Percentiles rank a stretch among this genome's conserved stretches.
Evolutionary conservation across 208 protist genomes (phyloP).

Genomic region (Crithidia sp.): DNA sequence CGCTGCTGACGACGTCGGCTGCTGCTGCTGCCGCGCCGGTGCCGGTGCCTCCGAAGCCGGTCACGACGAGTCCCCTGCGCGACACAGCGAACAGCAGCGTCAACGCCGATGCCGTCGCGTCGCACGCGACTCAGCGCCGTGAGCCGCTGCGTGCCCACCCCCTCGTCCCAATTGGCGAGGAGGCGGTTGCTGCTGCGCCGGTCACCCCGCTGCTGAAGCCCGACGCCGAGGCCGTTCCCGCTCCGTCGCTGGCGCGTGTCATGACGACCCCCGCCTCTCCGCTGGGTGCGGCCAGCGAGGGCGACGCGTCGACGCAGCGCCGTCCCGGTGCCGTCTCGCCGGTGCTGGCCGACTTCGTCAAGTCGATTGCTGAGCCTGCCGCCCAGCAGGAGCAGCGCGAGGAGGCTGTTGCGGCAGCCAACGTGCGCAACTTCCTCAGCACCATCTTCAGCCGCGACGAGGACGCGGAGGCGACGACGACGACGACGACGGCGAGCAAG

Average conservation of each 20-base stretch:
- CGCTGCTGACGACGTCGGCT: neutral
- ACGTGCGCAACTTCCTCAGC: slow-evolving; percentile 42
- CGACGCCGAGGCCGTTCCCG: neutral
- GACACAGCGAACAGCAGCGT: slow-evolving; percentile 13
- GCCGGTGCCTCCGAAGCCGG: slow-evolving; percentile 41
- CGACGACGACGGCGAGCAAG: slow-evolving; percentile 12
- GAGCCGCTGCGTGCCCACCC: slow-evolving; percentile 17
- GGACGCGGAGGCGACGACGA: neutral
- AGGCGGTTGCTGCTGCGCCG: neutral
- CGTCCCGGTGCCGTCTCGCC: slow-evolving; percentile 6
- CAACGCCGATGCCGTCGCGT: neutral
- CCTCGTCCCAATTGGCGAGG: slow-evolving; percentile 39
- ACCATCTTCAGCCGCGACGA: slow-evolving; percentile 33
- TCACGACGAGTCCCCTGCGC: slow-evolving; percentile 47
- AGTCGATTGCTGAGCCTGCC: slow-evolving; percentile 30
- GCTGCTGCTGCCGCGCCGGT: neutral
- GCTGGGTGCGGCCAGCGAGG: neutral
- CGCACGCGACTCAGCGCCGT: neutral
- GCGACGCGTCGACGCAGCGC: neutral
- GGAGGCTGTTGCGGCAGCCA: slow-evolving; percentile 27
- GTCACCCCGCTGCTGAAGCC: slow-evolving; percentile 3
- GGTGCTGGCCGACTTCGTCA: slow-evolving; percentile 24
- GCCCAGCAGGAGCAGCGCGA: slow-evolving; percentile 24
- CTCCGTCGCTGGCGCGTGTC: slow-evolving; percentile 1
- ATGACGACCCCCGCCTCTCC: neutral